Percentiles rank a stretch among this genome's conserved stretches.
phyloP scores from a whole-genome alignment of 768 basidiomycete species.

The Dioszegia hungarica region DNA sequence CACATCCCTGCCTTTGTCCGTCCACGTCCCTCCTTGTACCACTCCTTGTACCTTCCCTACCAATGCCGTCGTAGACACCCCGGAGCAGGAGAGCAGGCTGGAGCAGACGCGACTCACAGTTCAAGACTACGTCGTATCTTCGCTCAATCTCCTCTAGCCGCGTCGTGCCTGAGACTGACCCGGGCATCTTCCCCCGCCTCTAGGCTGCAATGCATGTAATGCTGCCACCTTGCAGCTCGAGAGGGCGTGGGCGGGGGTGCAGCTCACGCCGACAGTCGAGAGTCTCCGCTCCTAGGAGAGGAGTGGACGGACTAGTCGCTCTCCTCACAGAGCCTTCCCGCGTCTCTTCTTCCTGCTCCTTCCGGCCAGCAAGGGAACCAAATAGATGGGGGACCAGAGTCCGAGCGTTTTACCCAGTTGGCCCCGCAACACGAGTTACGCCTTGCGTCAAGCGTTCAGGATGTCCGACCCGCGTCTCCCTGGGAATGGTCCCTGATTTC shows the following conservation, averaged over 20 bases:
- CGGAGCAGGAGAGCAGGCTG: no score
- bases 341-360: background rate
- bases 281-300: no score
- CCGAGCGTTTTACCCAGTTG: no score
- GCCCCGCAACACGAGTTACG: background rate
- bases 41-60: no score
- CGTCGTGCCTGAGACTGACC: conserved; percentile 3
- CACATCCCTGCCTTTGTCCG: no score
- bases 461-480: conserved; percentile 1
- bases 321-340: background rate
- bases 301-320: no score
- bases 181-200: background rate
- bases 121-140: conserved; percentile 44
- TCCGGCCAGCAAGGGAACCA: background rate
- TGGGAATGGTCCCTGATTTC: background rate
- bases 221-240: no score
- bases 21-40: no score
- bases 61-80: no score
- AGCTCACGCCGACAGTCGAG: no score
- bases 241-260: no score
- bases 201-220: no score
- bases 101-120: conserved; percentile 48
- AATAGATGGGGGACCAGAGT: background rate
- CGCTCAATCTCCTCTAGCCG: conserved; percentile 40
- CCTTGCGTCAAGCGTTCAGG: background rate